Evolutionary conservation across 139 green algal genomes (phyloP).

Genomic region (Astrephomene gubernaculifera): DNA sequence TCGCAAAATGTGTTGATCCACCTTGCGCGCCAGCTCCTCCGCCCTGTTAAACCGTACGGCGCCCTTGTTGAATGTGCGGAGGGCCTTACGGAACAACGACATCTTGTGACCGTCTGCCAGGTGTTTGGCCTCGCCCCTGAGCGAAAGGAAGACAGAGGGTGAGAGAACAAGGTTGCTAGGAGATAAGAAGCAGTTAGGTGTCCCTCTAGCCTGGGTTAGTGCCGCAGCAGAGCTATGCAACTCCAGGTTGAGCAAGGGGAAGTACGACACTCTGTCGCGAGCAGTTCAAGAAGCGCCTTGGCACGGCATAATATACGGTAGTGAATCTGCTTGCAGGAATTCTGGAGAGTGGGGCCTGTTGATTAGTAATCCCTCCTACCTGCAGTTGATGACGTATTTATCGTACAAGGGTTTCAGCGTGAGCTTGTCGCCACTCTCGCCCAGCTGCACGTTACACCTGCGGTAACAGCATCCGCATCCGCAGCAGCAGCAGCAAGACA

Average conservation of each 20-base stretch:
- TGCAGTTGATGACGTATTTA: slow-evolving; percentile 45
- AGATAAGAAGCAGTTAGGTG: no score
- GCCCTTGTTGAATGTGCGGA: slow-evolving; percentile 59
- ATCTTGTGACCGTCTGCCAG: slow-evolving; percentile 43
- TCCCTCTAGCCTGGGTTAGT: no score
- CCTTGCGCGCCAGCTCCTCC: slow-evolving; percentile 25
- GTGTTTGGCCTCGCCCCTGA: slow-evolving; percentile 37
- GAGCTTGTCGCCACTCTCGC: slow-evolving; percentile 27
- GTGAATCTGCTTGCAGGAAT: no score
- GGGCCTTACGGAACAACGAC: slow-evolving; percentile 59
- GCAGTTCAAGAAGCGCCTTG: no score
- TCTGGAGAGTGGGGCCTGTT: no score
- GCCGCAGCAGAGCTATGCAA: no score
- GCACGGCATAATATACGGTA: no score
- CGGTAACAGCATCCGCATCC: neutral
- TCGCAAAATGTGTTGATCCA: slow-evolving; percentile 13
- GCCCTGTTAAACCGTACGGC: slow-evolving; percentile 23
- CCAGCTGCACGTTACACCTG: slow-evolving; percentile 43
- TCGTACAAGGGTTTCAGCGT: slow-evolving; percentile 38
- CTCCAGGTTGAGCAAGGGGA: no score
- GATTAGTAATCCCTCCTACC: no score
- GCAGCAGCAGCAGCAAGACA: neutral
- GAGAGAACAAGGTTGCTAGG: no score
- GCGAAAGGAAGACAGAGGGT: neutral
- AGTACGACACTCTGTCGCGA: no score